Percentiles rank a stretch among this genome's conserved stretches.
These are phyloP conservation scores for Schizonepeta tenuifolia DNA, from an alignment of 257 asterid genomes.

Conservation along the genomic window DNA sequence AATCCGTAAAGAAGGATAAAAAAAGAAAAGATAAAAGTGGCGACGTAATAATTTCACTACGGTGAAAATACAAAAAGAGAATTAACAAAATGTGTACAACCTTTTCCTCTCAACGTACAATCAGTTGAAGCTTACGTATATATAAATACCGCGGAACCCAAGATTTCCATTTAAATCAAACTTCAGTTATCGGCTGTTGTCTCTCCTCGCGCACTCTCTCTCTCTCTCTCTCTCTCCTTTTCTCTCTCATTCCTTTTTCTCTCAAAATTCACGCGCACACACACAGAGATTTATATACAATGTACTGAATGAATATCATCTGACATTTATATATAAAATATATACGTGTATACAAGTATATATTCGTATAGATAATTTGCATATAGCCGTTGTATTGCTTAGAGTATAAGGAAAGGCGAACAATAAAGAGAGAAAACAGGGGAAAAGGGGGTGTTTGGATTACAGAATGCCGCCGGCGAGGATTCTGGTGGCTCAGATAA, in stretches of 20 bases:
- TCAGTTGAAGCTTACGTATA: constrained; percentile 16
- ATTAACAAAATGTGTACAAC: constrained; percentile 3
- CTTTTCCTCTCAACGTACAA: constrained; percentile 4
- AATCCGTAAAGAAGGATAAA: not conserved
- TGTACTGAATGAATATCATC: constrained; percentile 9
- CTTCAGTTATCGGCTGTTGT: constrained; percentile 30
- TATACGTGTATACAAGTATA: not conserved
- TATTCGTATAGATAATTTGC: constrained; percentile 11
- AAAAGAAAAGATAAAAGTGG: not conserved
- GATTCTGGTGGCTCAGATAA: constrained; percentile 40
- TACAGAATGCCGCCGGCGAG: constrained; percentile 46
- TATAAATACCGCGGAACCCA: not conserved
- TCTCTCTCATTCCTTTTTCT: constrained; percentile 31
- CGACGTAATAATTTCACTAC: not conserved
- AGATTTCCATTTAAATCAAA: constrained; percentile 26
- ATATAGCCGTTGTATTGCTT: constrained; percentile 42
- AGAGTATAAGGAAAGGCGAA: constrained; percentile 39
- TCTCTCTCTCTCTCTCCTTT: constrained; percentile 30
- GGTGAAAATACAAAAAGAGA: not conserved
- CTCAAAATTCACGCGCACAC: constrained; percentile 36
- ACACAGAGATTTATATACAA: not conserved
- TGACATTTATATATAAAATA: not conserved
- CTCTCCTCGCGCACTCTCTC: constrained; percentile 18
- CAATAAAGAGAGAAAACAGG: constrained; percentile 11
- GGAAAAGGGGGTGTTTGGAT: constrained; percentile 27